Base-by-base conservation (phyloP, 2,329 filamentous ascomycete genomes). In the Ascochyta koolunga region DNA sequence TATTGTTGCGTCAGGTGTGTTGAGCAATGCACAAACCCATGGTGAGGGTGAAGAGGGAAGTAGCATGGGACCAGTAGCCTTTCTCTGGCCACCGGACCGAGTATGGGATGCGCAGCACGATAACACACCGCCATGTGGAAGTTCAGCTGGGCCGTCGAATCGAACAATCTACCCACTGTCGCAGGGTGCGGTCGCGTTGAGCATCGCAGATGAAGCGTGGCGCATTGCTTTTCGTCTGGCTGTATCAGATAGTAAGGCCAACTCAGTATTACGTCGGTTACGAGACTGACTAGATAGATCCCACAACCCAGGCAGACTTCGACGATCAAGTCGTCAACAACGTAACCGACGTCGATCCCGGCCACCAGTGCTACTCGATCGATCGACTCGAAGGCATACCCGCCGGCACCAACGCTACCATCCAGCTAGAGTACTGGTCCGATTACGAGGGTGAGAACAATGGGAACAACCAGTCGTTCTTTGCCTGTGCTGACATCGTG, bases 51-150 rank as follows among this genome's bases (percentile, higher is more conserved):
- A 59, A 36, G 65, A 68, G 37, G 69, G 68, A n/a, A 52, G 24
- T 5, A 49, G 31, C 8, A 83, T 83, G 80, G 84, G 83, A 10
- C 83, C 83, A 7, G 83, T 83, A 18, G 82, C 81, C 9, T 85
- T 87, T 66, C 75, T 86, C 70, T 87, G 84, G 84, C 85, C 84
- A 4, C 66, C 76, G 13, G 83, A 86, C 68, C 77, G 84, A 45
- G 73, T 76, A 35, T 88, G 84, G 83, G 76, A 76, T 43, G 81
- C 79, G 25, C 76, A 77, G 11, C 71, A 78, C 32, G 84, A 87
- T 64, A 86, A 86, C 62, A 81, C 68, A 5, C 76, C 79, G 6
- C 85, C 85, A 0, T 87, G 85, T 62, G 84, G 85, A 46, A 84
- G 82, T 10, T 70, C 74, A 10, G 74, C 77, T 15, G 73, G 76